phyloP scores from a whole-genome alignment of 192 early-diverging fungal genomes.

The Rhizoclosmatium globosum region DNA sequence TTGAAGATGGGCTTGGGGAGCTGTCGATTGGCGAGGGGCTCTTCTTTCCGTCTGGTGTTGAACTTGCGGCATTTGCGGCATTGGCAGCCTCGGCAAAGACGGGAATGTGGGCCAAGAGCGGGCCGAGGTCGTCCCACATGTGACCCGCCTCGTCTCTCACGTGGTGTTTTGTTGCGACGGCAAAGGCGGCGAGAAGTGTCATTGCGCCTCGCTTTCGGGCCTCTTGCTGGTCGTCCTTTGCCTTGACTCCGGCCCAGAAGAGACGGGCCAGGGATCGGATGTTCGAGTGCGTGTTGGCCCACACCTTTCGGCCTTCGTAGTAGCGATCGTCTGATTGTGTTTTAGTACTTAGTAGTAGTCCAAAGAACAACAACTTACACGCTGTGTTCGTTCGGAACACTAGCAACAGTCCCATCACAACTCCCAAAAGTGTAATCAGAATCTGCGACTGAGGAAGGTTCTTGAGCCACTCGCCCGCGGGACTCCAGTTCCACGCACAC shows the following conservation, averaged over 20 bases:
- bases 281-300: constrained; percentile 74
- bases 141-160: constrained; percentile 73
- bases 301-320: constrained; percentile 85
- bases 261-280: constrained; percentile 81
- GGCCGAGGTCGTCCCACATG: constrained; percentile 70
- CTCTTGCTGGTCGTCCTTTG: background rate
- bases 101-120: background rate
- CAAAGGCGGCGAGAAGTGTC: constrained; percentile 80
- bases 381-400: constrained; percentile 28
- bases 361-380: background rate
- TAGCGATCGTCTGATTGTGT: constrained; percentile 12
- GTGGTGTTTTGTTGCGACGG: constrained; percentile 82
- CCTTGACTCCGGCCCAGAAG: constrained; percentile 66
- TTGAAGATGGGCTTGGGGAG: no score
- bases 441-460: constrained; percentile 40
- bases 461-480: background rate
- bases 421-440: constrained; percentile 47
- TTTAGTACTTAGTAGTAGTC: background rate
- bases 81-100: background rate
- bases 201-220: constrained; percentile 50
- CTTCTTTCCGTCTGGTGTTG: no score
- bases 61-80: background rate
- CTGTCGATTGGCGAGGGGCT: background rate
- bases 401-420: constrained; percentile 33
- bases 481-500: background rate